Evolutionary conservation across 176 grass and related monocot species (phyloP), one percentile per base, ranked within the genome.

Genomic region (Echinochloa phyllopogon): DNA sequence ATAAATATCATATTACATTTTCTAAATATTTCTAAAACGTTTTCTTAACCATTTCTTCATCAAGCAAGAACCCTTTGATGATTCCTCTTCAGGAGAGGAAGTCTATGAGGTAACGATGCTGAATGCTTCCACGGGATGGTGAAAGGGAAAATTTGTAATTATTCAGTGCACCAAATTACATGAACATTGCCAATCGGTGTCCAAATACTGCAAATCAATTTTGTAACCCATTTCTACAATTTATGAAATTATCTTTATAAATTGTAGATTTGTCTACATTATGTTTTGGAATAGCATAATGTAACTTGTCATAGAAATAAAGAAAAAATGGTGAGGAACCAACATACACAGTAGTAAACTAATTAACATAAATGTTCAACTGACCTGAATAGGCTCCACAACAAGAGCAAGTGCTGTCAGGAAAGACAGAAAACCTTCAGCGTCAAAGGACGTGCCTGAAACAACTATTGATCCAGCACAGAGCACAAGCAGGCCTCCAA

Each of bases 351-450:
- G 51, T 74, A 87, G 59, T 16, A 58, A 74, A 75, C 36, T 56
- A 41, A 55, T 66, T 72, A 53, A 33, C 56, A 37, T 52, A 40
- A 49, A 75, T 62, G 65, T 21, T 37, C 51, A 51, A 27, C 43
- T 29, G 37, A 93, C 94, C 89, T 96, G 91, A 87, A 93, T 87
- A 85, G 91, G 94, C n/a, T 91, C 87, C 39, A 93, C 86, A 51
- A 93, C 77, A 67, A 96, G 88, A 79, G 86, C 77, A 77, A 96
- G 84, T 39, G 89, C 94, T 62, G 84, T 89, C 77, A 87, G 50
- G 61, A 96, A 96, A 58, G 91, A 96, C 3, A 93, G 88, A 75
- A 93, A 85, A 21, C 71, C 81, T 71, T 90, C 83, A 25, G 75
- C 44, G 83, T 93, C 74, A 87, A 84, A 87, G 38, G 86, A 87